Percentiles rank a stretch among this genome's conserved stretches.
Evolutionary conservation across 202 grass and related monocot species (phyloP).

Genomic region (Dendrocalamus latiflorus): DNA sequence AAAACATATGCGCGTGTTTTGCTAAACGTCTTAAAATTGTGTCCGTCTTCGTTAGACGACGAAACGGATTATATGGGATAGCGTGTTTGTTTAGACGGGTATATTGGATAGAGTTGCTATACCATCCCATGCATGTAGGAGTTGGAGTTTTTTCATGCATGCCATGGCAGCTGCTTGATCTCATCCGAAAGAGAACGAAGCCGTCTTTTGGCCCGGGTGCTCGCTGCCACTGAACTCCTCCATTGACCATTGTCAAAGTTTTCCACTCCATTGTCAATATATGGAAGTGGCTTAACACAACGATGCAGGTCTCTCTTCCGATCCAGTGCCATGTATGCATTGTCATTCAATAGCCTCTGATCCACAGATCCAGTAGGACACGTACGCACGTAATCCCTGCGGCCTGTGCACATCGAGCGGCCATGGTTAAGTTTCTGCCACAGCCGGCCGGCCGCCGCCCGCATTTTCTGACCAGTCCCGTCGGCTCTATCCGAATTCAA

Average conservation of each 20-base stretch:
- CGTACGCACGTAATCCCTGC: neutral
- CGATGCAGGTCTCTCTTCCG: neutral
- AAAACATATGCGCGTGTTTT: neutral
- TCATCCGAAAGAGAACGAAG: neutral
- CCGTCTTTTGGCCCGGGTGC: neutral
- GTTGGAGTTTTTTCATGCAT: neutral
- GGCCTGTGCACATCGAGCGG: neutral
- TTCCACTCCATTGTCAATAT: neutral
- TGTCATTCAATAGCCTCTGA: constrained; percentile 23
- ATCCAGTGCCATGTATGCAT: neutral
- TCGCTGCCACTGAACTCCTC: neutral
- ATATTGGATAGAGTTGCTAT: neutral
- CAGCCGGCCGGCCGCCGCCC: neutral
- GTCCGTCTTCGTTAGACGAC: neutral
- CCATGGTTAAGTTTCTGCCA: neutral
- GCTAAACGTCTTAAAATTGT: neutral
- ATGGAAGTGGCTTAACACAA: neutral
- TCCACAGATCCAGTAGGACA: constrained; percentile 1
- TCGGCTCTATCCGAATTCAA: neutral
- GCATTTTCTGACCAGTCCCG: neutral
- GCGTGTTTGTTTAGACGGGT: too few relatives aligned
- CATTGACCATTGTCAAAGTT: neutral
- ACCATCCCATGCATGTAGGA: neutral
- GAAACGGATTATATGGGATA: neutral
- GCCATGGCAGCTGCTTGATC: neutral